Evolutionary conservation across 2,329 filamentous ascomycete species (phyloP), one percentile per base, ranked within the genome.

Genomic region (Penicillium olsonii): DNA sequence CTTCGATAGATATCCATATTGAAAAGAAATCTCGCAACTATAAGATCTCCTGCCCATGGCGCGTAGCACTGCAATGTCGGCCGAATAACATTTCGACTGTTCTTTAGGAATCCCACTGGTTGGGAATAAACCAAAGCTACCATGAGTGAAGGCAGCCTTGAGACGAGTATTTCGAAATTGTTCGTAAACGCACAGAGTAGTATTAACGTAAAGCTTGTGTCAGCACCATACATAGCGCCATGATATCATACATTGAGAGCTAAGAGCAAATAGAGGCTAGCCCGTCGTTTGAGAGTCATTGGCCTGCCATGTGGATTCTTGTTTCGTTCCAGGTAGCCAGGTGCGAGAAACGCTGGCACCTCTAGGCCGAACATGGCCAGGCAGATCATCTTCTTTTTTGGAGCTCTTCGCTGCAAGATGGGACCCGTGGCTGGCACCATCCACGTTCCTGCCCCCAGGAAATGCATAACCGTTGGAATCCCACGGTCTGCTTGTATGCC

Each of bases 311-410:
- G 89, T 95, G 43, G 90, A 87, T 68, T 95, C 88, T 68, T 92
- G 88, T 65, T 84, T 91, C 2, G 90, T 95, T 7, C 90, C 89
- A 0, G 87, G 82, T 50, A 95, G 73, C 84, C 88, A 92, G 19
- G 70, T 68, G 31, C 65, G 64, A 38, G 70, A 66, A 48, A 63
- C 68, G 45, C 71, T 75, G 33, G 66, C 60, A 34, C 68, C 70
- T 40, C 72, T 68, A 29, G 73, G 62, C 49, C 72, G 68, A 24
- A 67, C 64, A 15, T 69, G 65, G n/a, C 73, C 72, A 27, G 72
- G 70, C 22, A 76, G 75, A 56, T 78, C 72, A 42, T 72, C 70
- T 53, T 74, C 71, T 49, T 74, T 76, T 52, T 75, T 76, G 29
- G 59, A 57, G 47, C 64, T 63, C 39, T 55, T 61, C 17, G 51